Evolutionary conservation across 345 rosid genomes (phyloP), one percentile per base, ranked within the genome.

Genomic region (Excoecaria agallocha): DNA sequence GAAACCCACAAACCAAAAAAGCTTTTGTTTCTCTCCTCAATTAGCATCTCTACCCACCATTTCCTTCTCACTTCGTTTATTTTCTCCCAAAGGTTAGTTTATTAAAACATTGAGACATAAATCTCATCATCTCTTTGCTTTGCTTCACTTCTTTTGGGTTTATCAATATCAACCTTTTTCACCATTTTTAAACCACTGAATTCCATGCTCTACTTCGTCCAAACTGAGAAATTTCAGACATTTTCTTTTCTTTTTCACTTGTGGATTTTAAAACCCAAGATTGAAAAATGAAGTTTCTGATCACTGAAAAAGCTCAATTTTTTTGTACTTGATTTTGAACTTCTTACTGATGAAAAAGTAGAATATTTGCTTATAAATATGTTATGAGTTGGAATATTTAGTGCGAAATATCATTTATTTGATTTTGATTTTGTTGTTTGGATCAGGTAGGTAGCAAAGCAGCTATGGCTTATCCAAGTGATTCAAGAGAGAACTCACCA

Each of bases 81-180:
- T 77, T 78, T 59, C 77, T 72, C 74, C 51, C 82, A 64, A 71
- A 85, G 89, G 84, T 86, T 84, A 81, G 84, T 64, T 67, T 59
- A 6, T 74, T 71, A 68, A 77, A 71, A 72, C 20, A 77, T 74
- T 77, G 66, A 85, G 77, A 85, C 86, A 84, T 30, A 73, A 68
- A 70, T 83, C 73, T 62, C 72, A 25, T 61, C 17, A 20, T 67
- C 74, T 69, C 57, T 68, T 25, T 68, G 59, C 74, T 62, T 68
- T 84, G 86, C 80, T 88, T 79, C 80, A 66, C 87, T 78, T 78
- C 75, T 83, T 84, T 82, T 70, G 84, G 77, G 75, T 76, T 72
- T 22, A 8, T 24, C 6, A 19, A 41, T 46, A 65, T 65, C 71
- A 70, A 69, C 67, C 62, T 52, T 20, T 71, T 52, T 69, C 43